These are phyloP conservation scores for Beta macrorhiza DNA, from an alignment of 179 eudicot genomes.

Conservation along the genomic window DNA sequence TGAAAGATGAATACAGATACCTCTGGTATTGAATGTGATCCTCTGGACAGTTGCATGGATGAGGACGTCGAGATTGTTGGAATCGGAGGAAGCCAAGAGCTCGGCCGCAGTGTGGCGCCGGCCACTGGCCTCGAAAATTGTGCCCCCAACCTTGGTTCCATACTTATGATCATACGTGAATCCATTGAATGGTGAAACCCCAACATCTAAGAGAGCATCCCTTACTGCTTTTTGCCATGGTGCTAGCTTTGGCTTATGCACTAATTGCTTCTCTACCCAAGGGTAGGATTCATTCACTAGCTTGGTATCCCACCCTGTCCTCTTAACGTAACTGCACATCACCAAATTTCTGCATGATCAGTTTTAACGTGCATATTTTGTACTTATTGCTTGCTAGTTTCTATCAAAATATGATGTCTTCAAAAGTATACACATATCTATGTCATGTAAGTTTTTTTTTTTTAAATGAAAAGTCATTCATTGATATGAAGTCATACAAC, in stretches of 20 bases:
- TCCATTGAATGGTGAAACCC: constrained; percentile 78
- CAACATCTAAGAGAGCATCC: constrained; percentile 71
- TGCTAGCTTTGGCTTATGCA: constrained; percentile 51
- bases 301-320: constrained; percentile 73
- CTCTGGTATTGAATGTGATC: constrained; percentile 55
- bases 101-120: constrained; percentile 89
- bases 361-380: background rate
- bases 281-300: constrained; percentile 88
- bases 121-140: constrained; percentile 68
- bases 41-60: constrained; percentile 75
- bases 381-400: too few species aligned
- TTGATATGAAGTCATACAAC: too few species aligned
- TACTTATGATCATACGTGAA: constrained; percentile 82
- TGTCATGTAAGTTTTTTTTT: too few species aligned
- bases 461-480: too few species aligned
- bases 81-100: constrained; percentile 67
- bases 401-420: too few species aligned
- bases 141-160: constrained; percentile 96
- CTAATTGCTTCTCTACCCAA: constrained; percentile 87
- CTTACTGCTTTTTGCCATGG: constrained; percentile 74
- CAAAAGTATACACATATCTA: too few species aligned
- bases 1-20: constrained; percentile 23
- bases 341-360: background rate
- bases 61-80: constrained; percentile 58
- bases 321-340: constrained; percentile 55